Evolutionary conservation across 495 filamentous ascomycete genomes (phyloP), one percentile per base, ranked within the genome.

Genomic region (Neurospora hispaniola): DNA sequence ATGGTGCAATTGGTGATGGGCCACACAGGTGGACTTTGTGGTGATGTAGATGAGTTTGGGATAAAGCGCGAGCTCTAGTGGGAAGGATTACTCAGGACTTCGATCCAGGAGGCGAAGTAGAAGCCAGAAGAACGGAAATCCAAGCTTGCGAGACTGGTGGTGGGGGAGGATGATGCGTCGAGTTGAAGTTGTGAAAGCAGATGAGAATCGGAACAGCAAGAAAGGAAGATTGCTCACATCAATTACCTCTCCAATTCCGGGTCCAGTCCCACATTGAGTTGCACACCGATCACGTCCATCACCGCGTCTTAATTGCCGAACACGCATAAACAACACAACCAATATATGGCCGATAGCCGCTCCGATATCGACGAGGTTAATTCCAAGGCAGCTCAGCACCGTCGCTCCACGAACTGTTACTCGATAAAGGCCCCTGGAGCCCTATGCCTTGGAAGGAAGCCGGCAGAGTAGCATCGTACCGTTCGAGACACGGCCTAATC

Each of bases 291-390:
- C 43, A 11, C n/a, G 9, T 27, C 23, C 70, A 72, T 73, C 20
- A 54, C 46, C 9, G 1, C 20, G 46, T 12, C 46, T 1, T 4
- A 20, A 54, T 54, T 54, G 20, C 46, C 44, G 14, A 9, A 54
- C 0, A 2, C 20, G 48, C 48, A 59, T 69, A n/a, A 48, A 69
- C 31, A 43, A 43, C 69, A 9, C 20, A 16, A 16, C 70, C 18
- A 38, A 6, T 31, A 48, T 40, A 8, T 9, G 39, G 8, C 39
- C 39, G 39, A 40, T 40, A 40, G 7, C 39, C 16, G 9, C 42
- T 7, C 43, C 14, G 11, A 39, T 79, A 79, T 79, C 18, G 76
- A 79, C 77, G 71, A 70, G 77, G 77, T 73, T 42, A 14, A 27
- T 77, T 77, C 77, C 77, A 77, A 79, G 76, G 75, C 66, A 78